phyloP scores from a whole-genome alignment of 2,329 filamentous ascomycete species.

The Cladosporium oxysporum region DNA sequence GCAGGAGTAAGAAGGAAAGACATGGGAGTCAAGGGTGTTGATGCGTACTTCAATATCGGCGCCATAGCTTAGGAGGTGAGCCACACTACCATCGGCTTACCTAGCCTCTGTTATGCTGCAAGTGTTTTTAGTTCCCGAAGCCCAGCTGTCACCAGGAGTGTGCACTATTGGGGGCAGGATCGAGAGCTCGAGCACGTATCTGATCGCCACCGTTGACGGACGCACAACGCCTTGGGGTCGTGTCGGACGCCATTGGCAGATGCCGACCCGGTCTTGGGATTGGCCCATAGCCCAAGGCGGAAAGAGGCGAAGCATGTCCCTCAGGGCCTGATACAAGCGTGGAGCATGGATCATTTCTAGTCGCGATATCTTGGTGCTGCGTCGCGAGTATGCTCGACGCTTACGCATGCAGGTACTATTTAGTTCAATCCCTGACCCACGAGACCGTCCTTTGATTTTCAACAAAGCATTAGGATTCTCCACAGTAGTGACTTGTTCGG shows the following conservation, averaged over 20 bases:
- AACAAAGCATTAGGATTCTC: neutral
- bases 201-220: conserved; percentile 20
- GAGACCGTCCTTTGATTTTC: conserved; percentile 1
- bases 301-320: conserved; percentile 10
- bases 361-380: neutral
- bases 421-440: conserved; percentile 12
- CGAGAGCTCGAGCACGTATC: conserved; percentile 18
- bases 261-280: conserved; percentile 17
- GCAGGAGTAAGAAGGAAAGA: conserved; percentile 20
- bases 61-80: conserved; percentile 17
- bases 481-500: neutral
- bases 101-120: conserved; percentile 18
- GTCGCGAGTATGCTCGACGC: conserved; percentile 10
- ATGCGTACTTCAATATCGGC: conserved; percentile 18
- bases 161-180: conserved; percentile 16
- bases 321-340: conserved; percentile 21
- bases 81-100: conserved; percentile 16
- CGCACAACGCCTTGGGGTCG: conserved; percentile 14
- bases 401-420: conserved; percentile 15
- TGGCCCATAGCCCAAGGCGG: conserved; percentile 15
- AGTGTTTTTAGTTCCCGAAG: conserved; percentile 21
- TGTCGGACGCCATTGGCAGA: conserved; percentile 14
- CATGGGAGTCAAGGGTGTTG: conserved; percentile 18
- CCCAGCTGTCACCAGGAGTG: conserved; percentile 19
- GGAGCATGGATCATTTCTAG: conserved; percentile 16